Evolutionary conservation across 306 rosid species (phyloP), one percentile per base, ranked within the genome.

Genomic region (Coriaria nepalensis): DNA sequence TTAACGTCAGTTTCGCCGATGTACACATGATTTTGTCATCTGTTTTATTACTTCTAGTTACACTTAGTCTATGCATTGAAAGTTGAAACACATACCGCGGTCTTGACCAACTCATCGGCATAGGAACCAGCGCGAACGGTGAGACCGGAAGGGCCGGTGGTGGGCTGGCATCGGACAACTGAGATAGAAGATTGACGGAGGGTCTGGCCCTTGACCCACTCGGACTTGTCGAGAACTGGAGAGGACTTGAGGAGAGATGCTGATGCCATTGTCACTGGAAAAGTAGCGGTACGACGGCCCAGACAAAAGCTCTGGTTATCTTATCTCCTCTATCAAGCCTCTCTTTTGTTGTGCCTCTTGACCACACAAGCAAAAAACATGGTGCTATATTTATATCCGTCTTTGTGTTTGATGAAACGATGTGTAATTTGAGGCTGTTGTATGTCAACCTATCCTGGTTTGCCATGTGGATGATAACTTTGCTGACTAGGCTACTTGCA

Each of bases 81-180:
- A 4, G 41, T 9, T 6, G 10, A 15, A 35, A 11, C 44, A 43
- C 73, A 39, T 80, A 85, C 95, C 69, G 95, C 95, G 38, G 95
- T 85, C 52, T 85, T 85, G 68, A 85, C 87, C 10, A 85, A 90
- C 63, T 85, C 95, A 9, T 85, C 93, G 7, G 77, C 61, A 33
- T 85, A 85, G 60, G 94, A 71, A 45, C 69, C 50, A 9, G 95
- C 95, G 43, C 84, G 68, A 42, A 85, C 64, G 33, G 81, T 63
- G 61, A 84, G 74, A 8, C 69, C 11, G 44, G 44, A 8, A 1
- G 86, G 59, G 0, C 74, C 52, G 47, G 68, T 20, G 2, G 73
- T 41, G 44, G 86, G 68, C 66, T 38, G 79, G 81, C 83, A 64
- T 55, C 80, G 62, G 9, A 68, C 75, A 0, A 63, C 56, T 0